phyloP scores from a whole-genome alignment of 2,329 filamentous ascomycete genomes.

The Magnaporthales sp. region DNA sequence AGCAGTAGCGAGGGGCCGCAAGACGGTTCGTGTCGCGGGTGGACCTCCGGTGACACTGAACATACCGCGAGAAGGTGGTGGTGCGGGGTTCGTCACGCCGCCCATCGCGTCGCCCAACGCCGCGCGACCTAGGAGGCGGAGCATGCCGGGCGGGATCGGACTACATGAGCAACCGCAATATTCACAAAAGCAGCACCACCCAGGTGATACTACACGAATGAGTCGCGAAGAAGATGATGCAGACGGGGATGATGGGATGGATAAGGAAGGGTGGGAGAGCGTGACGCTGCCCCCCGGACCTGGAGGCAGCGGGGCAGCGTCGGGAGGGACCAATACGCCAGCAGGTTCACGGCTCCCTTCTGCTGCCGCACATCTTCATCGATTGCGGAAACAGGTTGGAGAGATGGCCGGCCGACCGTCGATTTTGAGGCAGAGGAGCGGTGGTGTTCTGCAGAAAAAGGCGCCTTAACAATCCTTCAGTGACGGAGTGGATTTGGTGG shows the following conservation, averaged over 20 bases:
- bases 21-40: constrained; percentile 14
- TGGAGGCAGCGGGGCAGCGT: constrained; percentile 10
- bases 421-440: constrained; percentile 7
- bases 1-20: constrained; percentile 7
- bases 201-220: background rate
- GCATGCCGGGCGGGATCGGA: background rate
- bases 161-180: background rate
- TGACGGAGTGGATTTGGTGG: background rate
- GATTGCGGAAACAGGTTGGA: constrained; percentile 22
- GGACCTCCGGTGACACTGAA: constrained; percentile 14
- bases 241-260: constrained; percentile 12
- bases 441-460: constrained; percentile 3
- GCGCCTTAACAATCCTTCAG: background rate
- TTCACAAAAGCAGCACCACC: background rate
- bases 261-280: constrained; percentile 24
- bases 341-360: background rate
- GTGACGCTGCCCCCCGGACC: background rate
- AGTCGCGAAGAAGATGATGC: background rate
- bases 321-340: constrained; percentile 16
- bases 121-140: background rate
- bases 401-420: constrained; percentile 27
- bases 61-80: constrained; percentile 4
- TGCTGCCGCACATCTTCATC: constrained; percentile 36
- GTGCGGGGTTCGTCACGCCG: background rate
- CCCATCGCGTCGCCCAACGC: background rate